Evolutionary conservation across 1,139 yeast genomes (phyloP), one percentile per base, ranked within the genome.

Genomic region (Blastobotrys capitulatus): DNA sequence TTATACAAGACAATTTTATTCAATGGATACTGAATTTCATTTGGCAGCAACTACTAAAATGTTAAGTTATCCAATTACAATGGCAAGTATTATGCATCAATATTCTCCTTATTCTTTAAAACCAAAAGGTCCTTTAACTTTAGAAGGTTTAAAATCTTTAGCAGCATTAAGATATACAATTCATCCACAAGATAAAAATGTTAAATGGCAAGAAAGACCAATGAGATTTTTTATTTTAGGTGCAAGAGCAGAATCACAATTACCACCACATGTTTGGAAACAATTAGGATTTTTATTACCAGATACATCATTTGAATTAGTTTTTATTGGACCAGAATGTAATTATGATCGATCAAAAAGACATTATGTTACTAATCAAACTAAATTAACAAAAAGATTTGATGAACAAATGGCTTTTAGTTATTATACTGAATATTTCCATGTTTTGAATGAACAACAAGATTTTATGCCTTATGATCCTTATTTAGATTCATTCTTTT

Each of bases 381-480:
- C 80, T 52, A 87, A 96, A 15, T 73, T 86, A 35, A 80, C 82
- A 32, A 80, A 82, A 60, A 78, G 94, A 63, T 73, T 85, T 49
- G 96, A 88, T 67, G 85, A 81, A 47, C 82, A 85, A 54, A 70
- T 92, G 63, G 75, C 86, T 29, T 75, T 90, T 57, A 79, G 84
- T 53, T 85, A 86, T 69, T 96, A 90, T 67, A 86, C 97, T 1
- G 85, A 86, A 62, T 90, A 84, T 67, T 92, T 92, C 80, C 89
- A 89, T 64, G 92, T 86, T 46, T 75, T 86, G 52, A 95, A 92
- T 68, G 88, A 88, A 59, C 83, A 86, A 52, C 95, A 92, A 60
- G 97, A 90, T 68, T 84, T 92, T 65, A 88, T 89, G 82, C 98
- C 98, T 15, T 92, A 90, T 66, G 98, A 92, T 67, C 98, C 99